Percentiles rank a stretch among this genome's conserved stretches.
These are phyloP conservation scores for Pterocarpus macrocarpus DNA, from an alignment of 306 rosid species.

Conservation along the genomic window DNA sequence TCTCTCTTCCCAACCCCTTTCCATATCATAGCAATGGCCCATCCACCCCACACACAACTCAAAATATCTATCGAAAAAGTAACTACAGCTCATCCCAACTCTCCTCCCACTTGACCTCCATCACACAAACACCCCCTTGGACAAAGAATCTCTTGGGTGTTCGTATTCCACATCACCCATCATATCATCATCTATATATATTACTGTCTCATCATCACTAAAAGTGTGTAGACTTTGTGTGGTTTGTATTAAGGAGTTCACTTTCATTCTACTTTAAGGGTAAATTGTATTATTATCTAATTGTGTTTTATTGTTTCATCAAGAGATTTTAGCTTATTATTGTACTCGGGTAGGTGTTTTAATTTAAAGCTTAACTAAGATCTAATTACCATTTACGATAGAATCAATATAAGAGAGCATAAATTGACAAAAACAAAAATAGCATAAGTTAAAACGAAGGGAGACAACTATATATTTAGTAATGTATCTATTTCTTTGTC, in stretches of 20 bases:
- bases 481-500: too few relatives aligned
- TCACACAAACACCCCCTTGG: neutral
- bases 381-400: too few relatives aligned
- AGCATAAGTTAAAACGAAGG: too few relatives aligned
- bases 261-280: neutral
- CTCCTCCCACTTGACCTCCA: neutral
- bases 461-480: too few relatives aligned
- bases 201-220: neutral
- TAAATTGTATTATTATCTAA: too few relatives aligned
- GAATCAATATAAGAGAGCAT: too few relatives aligned
- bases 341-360: too few relatives aligned
- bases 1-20: neutral
- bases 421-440: too few relatives aligned
- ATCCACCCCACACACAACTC: neutral
- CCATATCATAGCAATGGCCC: constrained; percentile 43
- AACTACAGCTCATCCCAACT: constrained; percentile 13
- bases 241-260: neutral
- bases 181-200: neutral
- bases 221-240: neutral
- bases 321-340: too few relatives aligned
- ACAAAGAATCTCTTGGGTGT: neutral
- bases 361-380: too few relatives aligned
- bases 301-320: too few relatives aligned
- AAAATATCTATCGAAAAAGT: constrained; percentile 5
- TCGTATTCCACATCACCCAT: neutral